Conservation (phyloP, 495 filamentous ascomycete species). For the Venustampulla echinocandica region DNA sequence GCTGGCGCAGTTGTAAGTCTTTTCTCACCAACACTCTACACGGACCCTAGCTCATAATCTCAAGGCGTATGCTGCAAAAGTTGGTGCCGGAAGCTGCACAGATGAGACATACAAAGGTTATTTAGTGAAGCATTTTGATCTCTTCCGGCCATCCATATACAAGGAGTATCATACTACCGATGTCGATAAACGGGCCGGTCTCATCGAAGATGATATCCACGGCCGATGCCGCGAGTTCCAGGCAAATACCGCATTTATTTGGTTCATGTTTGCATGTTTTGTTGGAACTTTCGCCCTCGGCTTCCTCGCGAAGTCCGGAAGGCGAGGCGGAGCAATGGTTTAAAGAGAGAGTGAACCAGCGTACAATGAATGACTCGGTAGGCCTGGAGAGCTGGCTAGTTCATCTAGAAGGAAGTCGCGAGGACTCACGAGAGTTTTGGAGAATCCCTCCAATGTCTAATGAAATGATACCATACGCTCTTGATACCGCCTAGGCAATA, state of each 20-base stretch:
- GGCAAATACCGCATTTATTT: constrained; percentile 18
- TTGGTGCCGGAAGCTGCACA: constrained; percentile 12
- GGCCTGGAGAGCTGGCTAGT: neutral
- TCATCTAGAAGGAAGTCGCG: neutral
- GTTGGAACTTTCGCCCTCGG: neutral
- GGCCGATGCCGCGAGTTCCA: constrained; percentile 13
- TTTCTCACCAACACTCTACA: too few relatives aligned
- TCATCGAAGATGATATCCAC: neutral
- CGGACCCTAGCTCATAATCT: too few relatives aligned
- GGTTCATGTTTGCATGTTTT: constrained; percentile 12
- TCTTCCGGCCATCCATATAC: neutral
- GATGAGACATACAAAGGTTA: neutral
- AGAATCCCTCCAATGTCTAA: too few relatives aligned
- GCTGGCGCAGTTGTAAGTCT: constrained; percentile 47
- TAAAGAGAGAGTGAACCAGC: neutral
- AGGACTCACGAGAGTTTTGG: too few relatives aligned
- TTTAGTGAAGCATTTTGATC: neutral
- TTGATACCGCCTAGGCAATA: too few relatives aligned
- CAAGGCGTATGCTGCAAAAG: constrained; percentile 16
- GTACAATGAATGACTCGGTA: neutral
- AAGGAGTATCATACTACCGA: neutral
- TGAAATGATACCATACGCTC: too few relatives aligned
- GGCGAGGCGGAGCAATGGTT: constrained; percentile 10
- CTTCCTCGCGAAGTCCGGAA: constrained; percentile 4
- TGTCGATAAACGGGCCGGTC: neutral